Evolutionary conservation across 805 yeast genomes (phyloP), one percentile per base, ranked within the genome.

Genomic region (Hanseniaspora vineae): DNA sequence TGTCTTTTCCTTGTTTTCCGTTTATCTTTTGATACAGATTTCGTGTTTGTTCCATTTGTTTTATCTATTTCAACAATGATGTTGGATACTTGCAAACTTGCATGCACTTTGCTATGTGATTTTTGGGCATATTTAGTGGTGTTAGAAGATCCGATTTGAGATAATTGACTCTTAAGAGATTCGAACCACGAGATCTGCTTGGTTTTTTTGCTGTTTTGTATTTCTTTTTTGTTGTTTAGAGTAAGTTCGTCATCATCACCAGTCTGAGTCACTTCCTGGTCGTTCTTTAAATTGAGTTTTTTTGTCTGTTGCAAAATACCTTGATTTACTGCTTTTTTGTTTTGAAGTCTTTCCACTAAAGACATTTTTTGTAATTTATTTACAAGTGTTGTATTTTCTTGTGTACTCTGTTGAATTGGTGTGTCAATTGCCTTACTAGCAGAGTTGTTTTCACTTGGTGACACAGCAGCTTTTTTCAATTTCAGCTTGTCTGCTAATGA

Each of bases 1-100:
- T 4, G 29, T 23, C 29, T 44, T 58, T 58, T 47, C 59, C 58
- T 50, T 58, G 33, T 39, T 45, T 45, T 20, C 11, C 15, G 12
- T 13, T 17, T 23, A 23, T 23, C 15, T 17, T 17, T 40, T 42
- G n/a, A n/a, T 13, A 31, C 35, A 6, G 12, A 23, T 23, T 35
- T 37, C 9, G 23, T 37, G n/a, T 44, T 42, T 44, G n/a, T 17
- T 39, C 39, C 39, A 31, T 42, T n/a, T 15, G n/a, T 13, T 4
- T 11, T 9, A 17, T 35, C 17, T 23, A 17, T 8, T 23, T 9
- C 6, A 11, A 9, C 11, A 37, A 6, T 43, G 11, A 14, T 15
- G 18, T 17, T 13, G 31, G 39, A 14, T 17, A 14, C 11, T 12
- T 14, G 15, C 19, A 19, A 14, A 20, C 2, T 5, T 9, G 23